phyloP scores from a whole-genome alignment of 2,329 filamentous ascomycete species.

The Aspergillus ochraceus region DNA sequence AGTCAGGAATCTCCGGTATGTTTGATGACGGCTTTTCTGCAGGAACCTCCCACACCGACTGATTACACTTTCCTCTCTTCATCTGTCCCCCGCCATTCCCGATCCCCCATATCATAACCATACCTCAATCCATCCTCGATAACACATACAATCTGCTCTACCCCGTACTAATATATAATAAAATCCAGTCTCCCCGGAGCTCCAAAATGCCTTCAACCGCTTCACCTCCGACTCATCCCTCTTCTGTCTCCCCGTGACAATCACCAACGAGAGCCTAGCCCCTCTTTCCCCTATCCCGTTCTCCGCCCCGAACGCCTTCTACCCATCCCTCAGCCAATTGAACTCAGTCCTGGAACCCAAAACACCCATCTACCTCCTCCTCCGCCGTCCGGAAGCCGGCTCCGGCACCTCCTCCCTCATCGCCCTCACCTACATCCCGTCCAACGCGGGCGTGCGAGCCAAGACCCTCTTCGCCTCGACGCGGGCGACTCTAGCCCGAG shows the following conservation, averaged over 20 bases:
- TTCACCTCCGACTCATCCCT: slow-evolving; percentile 42
- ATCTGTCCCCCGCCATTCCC: not conserved
- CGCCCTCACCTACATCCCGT: slow-evolving; percentile 64
- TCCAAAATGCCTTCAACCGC: slow-evolving; percentile 47
- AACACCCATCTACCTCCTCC: slow-evolving; percentile 60
- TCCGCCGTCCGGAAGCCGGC: slow-evolving; percentile 48
- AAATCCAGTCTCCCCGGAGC: slow-evolving; percentile 44
- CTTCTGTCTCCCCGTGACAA: slow-evolving; percentile 50
- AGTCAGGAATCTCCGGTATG: slow-evolving; percentile 51
- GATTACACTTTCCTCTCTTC: not conserved
- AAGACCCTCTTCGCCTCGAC: slow-evolving; percentile 69
- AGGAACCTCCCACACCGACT: not conserved
- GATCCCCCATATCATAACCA: slow-evolving; percentile 5
- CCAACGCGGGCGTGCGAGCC: slow-evolving; percentile 61
- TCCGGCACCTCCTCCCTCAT: slow-evolving; percentile 34
- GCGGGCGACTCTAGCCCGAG: slow-evolving; percentile 58
- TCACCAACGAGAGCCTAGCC: slow-evolving; percentile 44
- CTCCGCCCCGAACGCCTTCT: slow-evolving; percentile 47
- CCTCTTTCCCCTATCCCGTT: slow-evolving; percentile 43
- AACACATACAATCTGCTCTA: not conserved
- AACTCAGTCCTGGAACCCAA: slow-evolving; percentile 54
- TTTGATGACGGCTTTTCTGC: not conserved
- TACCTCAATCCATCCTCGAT: not conserved
- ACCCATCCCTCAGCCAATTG: slow-evolving; percentile 52
- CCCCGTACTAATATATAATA: not conserved